A percentile compares a stretch with the other conserved stretches of the same genome.
Evolutionary conservation across 1,139 yeast species (phyloP).

Genomic region (Pichia sp.): DNA sequence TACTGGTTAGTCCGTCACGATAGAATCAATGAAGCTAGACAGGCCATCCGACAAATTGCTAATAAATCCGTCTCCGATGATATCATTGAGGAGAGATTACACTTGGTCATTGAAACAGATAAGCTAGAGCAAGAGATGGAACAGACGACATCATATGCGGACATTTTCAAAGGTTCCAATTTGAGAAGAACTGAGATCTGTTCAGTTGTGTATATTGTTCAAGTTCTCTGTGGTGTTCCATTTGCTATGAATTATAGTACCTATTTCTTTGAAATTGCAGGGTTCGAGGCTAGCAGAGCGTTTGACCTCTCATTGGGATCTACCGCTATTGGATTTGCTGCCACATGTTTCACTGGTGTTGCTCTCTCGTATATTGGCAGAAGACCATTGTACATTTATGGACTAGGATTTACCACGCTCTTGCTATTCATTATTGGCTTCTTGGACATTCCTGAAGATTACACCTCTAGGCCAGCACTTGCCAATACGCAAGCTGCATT

Average conservation of each 20-base stretch:
- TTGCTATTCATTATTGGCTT: constrained; percentile 40
- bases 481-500: constrained; percentile 46
- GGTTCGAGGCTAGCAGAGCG: constrained; percentile 34
- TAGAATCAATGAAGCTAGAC: constrained; percentile 13
- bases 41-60: constrained; percentile 14
- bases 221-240: constrained; percentile 39
- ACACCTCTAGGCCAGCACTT: constrained; percentile 25
- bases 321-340: constrained; percentile 42
- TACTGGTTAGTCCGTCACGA: constrained; percentile 18
- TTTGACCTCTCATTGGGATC: constrained; percentile 42
- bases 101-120: constrained; percentile 11
- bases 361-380: constrained; percentile 42
- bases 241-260: constrained; percentile 45
- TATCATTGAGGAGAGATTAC: constrained; percentile 9
- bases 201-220: constrained; percentile 41
- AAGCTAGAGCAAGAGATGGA: constrained; percentile 31
- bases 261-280: constrained; percentile 47
- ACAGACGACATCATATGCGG: constrained; percentile 33
- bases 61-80: constrained; percentile 6
- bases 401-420: constrained; percentile 30
- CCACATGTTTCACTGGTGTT: constrained; percentile 48
- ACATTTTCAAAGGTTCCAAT: constrained; percentile 44
- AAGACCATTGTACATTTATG: constrained; percentile 42
- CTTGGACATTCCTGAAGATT: constrained; percentile 30
- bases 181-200: constrained; percentile 50